Base-by-base conservation (phyloP, 306 rosid genomes). In the Pueraria montana region DNA sequence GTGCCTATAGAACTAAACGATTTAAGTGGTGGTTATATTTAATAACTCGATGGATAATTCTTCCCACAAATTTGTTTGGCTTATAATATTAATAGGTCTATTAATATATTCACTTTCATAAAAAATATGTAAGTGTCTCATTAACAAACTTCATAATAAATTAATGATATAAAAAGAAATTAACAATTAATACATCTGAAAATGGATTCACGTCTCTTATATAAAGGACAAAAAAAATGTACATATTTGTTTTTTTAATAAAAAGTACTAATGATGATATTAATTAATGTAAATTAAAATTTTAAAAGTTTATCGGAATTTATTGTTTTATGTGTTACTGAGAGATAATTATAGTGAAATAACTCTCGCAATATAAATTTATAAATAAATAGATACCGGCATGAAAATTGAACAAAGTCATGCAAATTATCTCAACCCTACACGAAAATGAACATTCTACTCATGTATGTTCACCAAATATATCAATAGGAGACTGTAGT, bases 391-490 rank as follows among this genome's bases (percentile, higher is more conserved):
- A 21, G 40, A 36, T 12, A n/a, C 12, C 23, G 34, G 5, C 52
- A 20, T 2, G 21, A 11, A 30, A 38, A 38, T 38, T 38, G 43
- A 38, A 38, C 43, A 38, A 38, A 38, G 43, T 38, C 43, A 38
- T 8, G 43, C 43, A 38, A 81, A 72, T 16, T 13, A 62, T 21
- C 21, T 27, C 20, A 52, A 52, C 30, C 59, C 24, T 38, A 38
- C 9, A 38, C 11, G 43, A 38, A 55, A 76, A 82, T 26, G 21
- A 45, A 23, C 79, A 26, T 50, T 40, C 4, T 52, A 27, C 34
- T 43, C 52, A 53, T 74, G 70, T 61, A 74, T 40, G 71, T 68
- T 68, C 61, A 74, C 77, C 36, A 8, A 76, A 43, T 27, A 62
- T 79, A 59, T 83, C 76, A 83, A 76, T 34, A 23, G 43, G 43